Conservation (phyloP, 495 filamentous ascomycete genomes). For the Penicillium fimorum region DNA sequence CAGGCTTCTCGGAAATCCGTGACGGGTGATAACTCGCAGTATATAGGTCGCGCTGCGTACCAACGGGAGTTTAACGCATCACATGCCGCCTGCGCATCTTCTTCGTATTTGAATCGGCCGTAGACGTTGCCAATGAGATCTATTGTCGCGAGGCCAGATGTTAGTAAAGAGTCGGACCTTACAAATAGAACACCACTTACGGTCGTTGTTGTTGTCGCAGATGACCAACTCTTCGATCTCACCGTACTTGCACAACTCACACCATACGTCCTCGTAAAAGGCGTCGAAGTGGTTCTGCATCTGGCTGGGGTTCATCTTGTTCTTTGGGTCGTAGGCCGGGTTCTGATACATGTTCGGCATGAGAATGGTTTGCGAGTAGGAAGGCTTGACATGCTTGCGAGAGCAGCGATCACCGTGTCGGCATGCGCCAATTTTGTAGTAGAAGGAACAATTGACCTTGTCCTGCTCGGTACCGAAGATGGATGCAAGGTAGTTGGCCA, state of each 20-base stretch:
- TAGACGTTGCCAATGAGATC: slow-evolving; percentile 99
- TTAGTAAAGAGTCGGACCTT: slow-evolving; percentile 18
- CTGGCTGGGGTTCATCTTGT: slow-evolving; percentile 90
- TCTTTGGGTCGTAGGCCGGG: slow-evolving; percentile 94
- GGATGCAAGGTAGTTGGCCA: slow-evolving; percentile 97
- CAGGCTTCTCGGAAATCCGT: slow-evolving; percentile 99
- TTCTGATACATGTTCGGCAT: slow-evolving; percentile 99
- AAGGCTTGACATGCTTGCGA: slow-evolving; percentile 98
- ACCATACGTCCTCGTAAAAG: slow-evolving; percentile 99
- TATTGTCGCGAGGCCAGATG: slow-evolving; percentile 26
- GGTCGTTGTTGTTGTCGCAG: slow-evolving; percentile 96
- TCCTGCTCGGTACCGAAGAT: slow-evolving; percentile 99
- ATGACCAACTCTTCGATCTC: slow-evolving; percentile 88
- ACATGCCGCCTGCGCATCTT: slow-evolving; percentile 88
- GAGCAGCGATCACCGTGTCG: slow-evolving; percentile 97
- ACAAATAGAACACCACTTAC: slow-evolving; percentile 48
- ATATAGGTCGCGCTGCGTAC: slow-evolving; percentile 97
- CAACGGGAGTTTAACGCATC: slow-evolving; percentile 91
- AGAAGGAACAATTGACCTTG: slow-evolving; percentile 84
- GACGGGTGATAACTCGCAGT: slow-evolving; percentile 94
- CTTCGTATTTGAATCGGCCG: slow-evolving; percentile 99
- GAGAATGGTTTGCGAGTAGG: slow-evolving; percentile 94
- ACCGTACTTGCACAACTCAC: slow-evolving; percentile 95
- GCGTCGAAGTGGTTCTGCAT: slow-evolving; percentile 99
- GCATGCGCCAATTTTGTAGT: slow-evolving; percentile 98